Base-by-base conservation (phyloP, 352 stramenopile species). In the Pythium brassicae region DNA sequence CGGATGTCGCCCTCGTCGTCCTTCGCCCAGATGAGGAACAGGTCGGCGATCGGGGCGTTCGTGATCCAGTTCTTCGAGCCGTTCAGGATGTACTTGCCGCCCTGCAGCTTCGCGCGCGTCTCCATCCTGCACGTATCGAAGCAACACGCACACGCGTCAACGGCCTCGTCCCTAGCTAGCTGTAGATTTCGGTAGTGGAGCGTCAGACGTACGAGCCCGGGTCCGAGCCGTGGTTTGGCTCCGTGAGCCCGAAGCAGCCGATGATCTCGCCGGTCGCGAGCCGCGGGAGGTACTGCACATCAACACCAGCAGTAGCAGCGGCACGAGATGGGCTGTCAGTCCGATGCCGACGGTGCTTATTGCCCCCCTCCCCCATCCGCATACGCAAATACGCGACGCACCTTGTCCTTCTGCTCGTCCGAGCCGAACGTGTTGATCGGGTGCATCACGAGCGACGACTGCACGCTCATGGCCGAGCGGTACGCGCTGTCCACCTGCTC, bases 381-480 rank as follows among this genome's bases (percentile, higher is more conserved):
- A n/a, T n/a, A n/a, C 19, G 25, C 20, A 43, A 26, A 23, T 9
- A 25, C 6, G n/a, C 4, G 7, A 50, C 62, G 4, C 11, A 89
- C 78, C 71, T 97, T 98, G 25, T 96, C 76, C 77, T 98, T 98
- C 68, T 98, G 87, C 55, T 97, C 84, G 19, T 99, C 94, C 48
- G 84, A 97, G 20, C 96, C 97, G 65, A 98, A 99, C 7, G 84
- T 92, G 72, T 98, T 97, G 73, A 99, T 99, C 40, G 96, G 96
- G 74, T 98, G 92, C 96, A 99, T 99, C 29, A 99, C 97, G 19
- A 99, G 72, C 43, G 90, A 98, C 52, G 87, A 98, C 74, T 99
- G 97, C 29, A 99, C 96, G 62, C 87, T 97, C 93, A 99, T 98
- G 47, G 95, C 94, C 37, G 92, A 98, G 23, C 97, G 81, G 77